A percentile compares a stretch with the other conserved stretches of the same genome.
Conservation (phyloP, 805 yeast genomes). For the Sporopachydermia lactativora region DNA sequence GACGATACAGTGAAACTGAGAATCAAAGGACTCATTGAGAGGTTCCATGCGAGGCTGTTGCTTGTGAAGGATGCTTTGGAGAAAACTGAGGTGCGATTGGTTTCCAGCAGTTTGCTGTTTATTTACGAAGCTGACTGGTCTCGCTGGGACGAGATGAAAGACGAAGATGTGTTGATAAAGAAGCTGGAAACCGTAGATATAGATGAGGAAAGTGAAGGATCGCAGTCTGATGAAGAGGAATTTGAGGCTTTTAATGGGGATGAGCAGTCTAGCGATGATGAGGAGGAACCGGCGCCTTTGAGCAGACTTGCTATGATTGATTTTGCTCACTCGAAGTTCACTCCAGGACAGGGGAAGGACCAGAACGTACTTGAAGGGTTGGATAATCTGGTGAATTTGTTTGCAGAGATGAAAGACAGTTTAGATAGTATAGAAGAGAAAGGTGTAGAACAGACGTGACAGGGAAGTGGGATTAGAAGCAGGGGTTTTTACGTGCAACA, state of each 20-base stretch:
- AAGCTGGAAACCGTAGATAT: neutral
- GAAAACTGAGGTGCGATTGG: conserved; percentile 46
- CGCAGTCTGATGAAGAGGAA: conserved; percentile 18
- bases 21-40: conserved; percentile 25
- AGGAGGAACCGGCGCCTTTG: conserved; percentile 21
- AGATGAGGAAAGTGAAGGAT: too few species aligned
- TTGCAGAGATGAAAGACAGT: conserved; percentile 18
- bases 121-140: conserved; percentile 53
- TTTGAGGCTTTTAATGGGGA: conserved; percentile 15
- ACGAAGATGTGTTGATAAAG: conserved; percentile 27
- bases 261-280: conserved; percentile 5
- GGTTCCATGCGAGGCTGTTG: conserved; percentile 46
- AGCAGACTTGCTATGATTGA: conserved; percentile 64
- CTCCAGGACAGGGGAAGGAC: conserved; percentile 55
- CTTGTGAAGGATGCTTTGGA: conserved; percentile 50
- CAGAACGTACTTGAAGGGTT: conserved; percentile 59
- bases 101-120: conserved; percentile 61
- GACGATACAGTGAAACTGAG: conserved; percentile 17
- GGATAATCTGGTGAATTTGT: conserved; percentile 36
- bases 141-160: conserved; percentile 33
- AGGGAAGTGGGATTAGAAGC: too few species aligned
- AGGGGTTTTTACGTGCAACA: too few species aligned
- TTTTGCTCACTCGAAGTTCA: conserved; percentile 72
- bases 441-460: too few species aligned
- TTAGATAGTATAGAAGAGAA: too few species aligned